Percentiles rank a stretch among this genome's conserved stretches.
Evolutionary conservation across 768 basidiomycete species (phyloP).

Genomic region (Xerocomellus chrysenteron): DNA sequence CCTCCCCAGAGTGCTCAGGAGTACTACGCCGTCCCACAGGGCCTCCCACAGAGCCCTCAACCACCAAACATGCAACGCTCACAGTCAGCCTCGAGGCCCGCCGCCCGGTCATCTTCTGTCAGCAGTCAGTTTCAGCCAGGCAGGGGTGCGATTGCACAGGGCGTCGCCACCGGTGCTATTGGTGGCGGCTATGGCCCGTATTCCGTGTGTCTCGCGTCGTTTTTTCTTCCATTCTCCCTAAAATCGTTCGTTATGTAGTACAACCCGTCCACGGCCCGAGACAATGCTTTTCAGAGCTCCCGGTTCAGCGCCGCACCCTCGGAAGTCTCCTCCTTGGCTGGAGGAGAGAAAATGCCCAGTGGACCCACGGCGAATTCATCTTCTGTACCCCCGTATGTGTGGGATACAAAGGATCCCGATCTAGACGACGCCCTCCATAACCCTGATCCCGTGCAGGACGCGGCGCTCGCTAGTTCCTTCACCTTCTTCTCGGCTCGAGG

Average conservation of each 20-base stretch:
- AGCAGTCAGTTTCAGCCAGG: constrained; percentile 34
- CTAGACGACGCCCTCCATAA: constrained; percentile 90
- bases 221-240: background rate
- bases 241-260: constrained; percentile 41
- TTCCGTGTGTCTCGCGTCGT: constrained; percentile 51
- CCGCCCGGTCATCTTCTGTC: constrained; percentile 30
- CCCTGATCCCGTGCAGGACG: constrained; percentile 74
- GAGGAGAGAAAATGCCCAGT: constrained; percentile 36
- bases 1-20: constrained; percentile 48
- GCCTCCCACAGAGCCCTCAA: constrained; percentile 52
- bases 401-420: constrained; percentile 81
- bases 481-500: constrained; percentile 81
- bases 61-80: constrained; percentile 34
- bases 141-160: constrained; percentile 62
- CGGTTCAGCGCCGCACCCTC: constrained; percentile 59
- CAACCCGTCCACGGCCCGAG: constrained; percentile 46
- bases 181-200: constrained; percentile 85
- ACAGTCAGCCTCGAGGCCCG: constrained; percentile 22
- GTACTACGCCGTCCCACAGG: constrained; percentile 69
- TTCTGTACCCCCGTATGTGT: constrained; percentile 68
- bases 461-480: constrained; percentile 56
- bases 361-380: constrained; percentile 45
- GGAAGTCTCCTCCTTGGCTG: constrained; percentile 40
- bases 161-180: constrained; percentile 78
- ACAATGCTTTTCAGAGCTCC: constrained; percentile 46